Percentiles rank a stretch among this genome's conserved stretches.
phyloP scores from a whole-genome alignment of 371 early-diverging fungal species.

The Saksenaea oblongispora region DNA sequence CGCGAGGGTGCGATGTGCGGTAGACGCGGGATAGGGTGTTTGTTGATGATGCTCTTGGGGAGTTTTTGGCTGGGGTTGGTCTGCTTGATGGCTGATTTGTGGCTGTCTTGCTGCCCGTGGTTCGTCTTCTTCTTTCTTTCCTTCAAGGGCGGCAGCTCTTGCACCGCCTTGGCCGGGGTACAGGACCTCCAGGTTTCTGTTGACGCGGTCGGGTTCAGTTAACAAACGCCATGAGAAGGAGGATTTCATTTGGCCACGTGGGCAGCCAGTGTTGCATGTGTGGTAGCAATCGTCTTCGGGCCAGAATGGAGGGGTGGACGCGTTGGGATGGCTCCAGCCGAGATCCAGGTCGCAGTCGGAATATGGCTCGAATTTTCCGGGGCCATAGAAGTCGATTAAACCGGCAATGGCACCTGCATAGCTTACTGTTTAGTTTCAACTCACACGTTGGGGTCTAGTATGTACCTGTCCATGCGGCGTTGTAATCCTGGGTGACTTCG shows the following conservation, averaged over 20 bases:
- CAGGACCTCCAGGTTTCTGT: constrained; percentile 22
- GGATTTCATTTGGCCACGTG: constrained; percentile 45
- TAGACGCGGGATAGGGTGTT: too few relatives aligned
- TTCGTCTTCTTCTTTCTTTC: constrained; percentile 8
- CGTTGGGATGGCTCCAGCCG: constrained; percentile 57
- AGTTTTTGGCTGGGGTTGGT: neutral
- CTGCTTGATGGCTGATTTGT: neutral
- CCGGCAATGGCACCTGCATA: constrained; percentile 50
- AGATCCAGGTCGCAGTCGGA: constrained; percentile 57
- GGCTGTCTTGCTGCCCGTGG: neutral
- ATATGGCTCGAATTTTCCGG: constrained; percentile 46
- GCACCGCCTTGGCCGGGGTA: constrained; percentile 41
- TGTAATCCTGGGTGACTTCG: constrained; percentile 63
- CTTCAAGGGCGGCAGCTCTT: constrained; percentile 34
- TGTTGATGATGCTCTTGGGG: too few relatives aligned
- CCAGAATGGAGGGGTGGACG: constrained; percentile 42
- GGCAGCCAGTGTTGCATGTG: constrained; percentile 53
- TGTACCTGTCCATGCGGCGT: constrained; percentile 53
- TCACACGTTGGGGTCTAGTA: too few relatives aligned
- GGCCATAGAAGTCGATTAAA: constrained; percentile 53
- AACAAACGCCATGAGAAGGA: constrained; percentile 48
- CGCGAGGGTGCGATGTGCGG: too few relatives aligned
- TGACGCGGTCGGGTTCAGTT: constrained; percentile 21
- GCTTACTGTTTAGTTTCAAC: neutral
- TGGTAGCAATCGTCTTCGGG: constrained; percentile 53